Conservation (phyloP, 164 flowering plant genomes). For the Protea cynaroides region DNA sequence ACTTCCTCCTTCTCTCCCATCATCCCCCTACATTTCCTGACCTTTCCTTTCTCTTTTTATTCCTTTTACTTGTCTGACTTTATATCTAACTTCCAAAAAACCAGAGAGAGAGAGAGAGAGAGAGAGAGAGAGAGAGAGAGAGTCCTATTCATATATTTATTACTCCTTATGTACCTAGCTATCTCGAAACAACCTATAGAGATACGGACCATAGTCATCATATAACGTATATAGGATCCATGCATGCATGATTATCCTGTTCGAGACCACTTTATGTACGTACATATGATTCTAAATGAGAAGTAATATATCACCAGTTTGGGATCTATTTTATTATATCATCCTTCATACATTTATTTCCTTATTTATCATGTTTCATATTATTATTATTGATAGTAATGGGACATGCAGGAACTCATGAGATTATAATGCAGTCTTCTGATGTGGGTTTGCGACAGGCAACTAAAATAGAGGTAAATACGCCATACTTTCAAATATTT, state of each 20-base stretch:
- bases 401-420: conserved; percentile 27
- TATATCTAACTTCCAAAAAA: background rate
- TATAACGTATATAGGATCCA: too few species aligned
- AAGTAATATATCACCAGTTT: background rate
- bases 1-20: too few species aligned
- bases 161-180: background rate
- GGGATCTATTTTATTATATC: background rate
- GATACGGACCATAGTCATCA: conserved; percentile 5
- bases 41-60: background rate
- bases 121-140: background rate
- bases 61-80: background rate
- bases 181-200: conserved; percentile 1
- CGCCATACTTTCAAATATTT: conserved; percentile 8
- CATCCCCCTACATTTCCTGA: background rate
- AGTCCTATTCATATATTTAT: background rate
- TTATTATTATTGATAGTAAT: conserved; percentile 9
- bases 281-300: background rate
- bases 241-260: conserved; percentile 9
- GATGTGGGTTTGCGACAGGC: conserved; percentile 18
- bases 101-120: conserved; percentile 1
- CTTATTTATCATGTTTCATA: background rate
- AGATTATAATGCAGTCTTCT: conserved; percentile 16
- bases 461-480: conserved; percentile 25
- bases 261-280: conserved; percentile 3
- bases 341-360: background rate